Evolutionary conservation across 2,329 filamentous ascomycete genomes (phyloP), one percentile per base, ranked within the genome.

Genomic region (Rhytidhysteron rufulum): DNA sequence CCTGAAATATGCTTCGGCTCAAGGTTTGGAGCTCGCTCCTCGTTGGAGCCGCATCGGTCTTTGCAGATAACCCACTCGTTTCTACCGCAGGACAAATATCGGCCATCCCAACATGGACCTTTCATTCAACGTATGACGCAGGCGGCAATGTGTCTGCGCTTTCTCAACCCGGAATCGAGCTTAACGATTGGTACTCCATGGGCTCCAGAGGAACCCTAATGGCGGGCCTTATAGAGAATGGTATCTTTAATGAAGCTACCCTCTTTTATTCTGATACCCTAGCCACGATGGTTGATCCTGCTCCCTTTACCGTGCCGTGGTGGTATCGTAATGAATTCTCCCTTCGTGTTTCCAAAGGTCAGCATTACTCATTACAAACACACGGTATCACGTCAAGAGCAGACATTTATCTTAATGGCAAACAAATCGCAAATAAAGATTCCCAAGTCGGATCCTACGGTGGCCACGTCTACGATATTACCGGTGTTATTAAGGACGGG

Each of bases 381-480:
- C 68, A 83, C 44, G 80, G 80, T 4, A 79, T 83, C 47, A 75
- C 72, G 0, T 80, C 79, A 1, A 72, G 71, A 22, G 80, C 77
- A 1, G 79, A 83, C 47, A 71, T 84, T 5, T 81, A 70, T 42
- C 44, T 83, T 35, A 83, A 83, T 42, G 78, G 79, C 10, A 58
- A 65, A 21, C 61, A 72, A 41, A 57, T 83, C 13, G 77, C 69
- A 2, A 67, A 68, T 20, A 74, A 69, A 4, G 49, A 64, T 1
- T 47, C 62, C 5, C 79, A 83, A 48, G 67, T 68, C 7, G 80
- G 80, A 2, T 68, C 79, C 0, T 83, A 82, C 37, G 74, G 60
- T 1, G 80, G 80, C 0, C 68, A 73, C 25, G 65, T 61, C 2
- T 80, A 77, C 51, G 76, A 83, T 17, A 62, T 84, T 19, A 78